Evolutionary conservation across 345 rosid species (phyloP), one percentile per base, ranked within the genome.

Genomic region (Lepidium africanum): DNA sequence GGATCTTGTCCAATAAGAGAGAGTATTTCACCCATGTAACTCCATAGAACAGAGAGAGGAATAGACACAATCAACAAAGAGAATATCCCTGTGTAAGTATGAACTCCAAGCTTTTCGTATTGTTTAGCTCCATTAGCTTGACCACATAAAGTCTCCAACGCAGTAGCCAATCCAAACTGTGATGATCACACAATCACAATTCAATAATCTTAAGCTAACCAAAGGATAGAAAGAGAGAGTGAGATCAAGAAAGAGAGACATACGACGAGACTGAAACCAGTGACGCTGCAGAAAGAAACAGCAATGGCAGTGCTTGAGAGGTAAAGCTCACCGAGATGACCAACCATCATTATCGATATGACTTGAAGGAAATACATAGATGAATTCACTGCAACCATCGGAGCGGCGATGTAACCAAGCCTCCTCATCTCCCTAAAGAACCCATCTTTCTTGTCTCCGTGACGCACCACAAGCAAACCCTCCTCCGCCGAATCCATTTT

Each of bases 281-380:
- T 85, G 82, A 87, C 95, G 30, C 65, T 67, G 36, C 82, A 76
- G 75, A 92, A 82, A 45, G 96, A 89, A 55, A 77, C 33, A n/a
- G 89, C 89, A 7, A 92, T 81, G 80, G 98, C 87, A 3, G 94
- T 77, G 83, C 91, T 84, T 2, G 98, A 83, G 46, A 92, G 89
- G 27, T 30, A 66, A 16, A 89, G 92, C 76, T 87, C 77, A 7
- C 94, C 90, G 43, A 89, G 87, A 59, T 89, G 98, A 67, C 97
- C 97, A 9, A 79, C 88, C 95, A 92, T 87, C 86, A 85, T 85
- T 11, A 82, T 58, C 2, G 94, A 82, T 10, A 87, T 63, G 2
- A 91, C 72, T 61, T 87, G 92, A 63, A 86, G 50, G 17, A 79
- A 64, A 67, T 79, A 84, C 75, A 70, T 85, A 0, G 92, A 87